A percentile compares a stretch with the other conserved stretches of the same genome.
Evolutionary conservation across 176 grass and related monocot species (phyloP).

Genomic region (Phoenix dactylifera): DNA sequence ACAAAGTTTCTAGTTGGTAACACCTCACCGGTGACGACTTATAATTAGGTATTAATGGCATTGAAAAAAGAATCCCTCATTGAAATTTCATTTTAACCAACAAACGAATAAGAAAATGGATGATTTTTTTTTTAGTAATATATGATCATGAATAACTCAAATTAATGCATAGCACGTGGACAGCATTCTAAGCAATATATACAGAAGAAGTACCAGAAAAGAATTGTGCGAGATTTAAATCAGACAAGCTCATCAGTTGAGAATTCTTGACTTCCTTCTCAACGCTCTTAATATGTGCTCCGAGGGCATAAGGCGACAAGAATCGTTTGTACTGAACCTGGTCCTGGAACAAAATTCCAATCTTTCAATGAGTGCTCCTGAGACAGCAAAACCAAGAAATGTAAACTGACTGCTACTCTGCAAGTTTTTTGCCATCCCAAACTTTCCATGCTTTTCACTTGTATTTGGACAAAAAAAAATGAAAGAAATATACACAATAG

Average conservation of each 20-base stretch:
- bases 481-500: not conserved
- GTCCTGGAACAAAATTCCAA: not conserved
- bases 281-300: not conserved
- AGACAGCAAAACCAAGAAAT: not conserved
- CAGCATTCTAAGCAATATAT: too few species aligned
- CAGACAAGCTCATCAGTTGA: not conserved
- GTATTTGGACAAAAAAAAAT: too few species aligned
- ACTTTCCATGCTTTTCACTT: not conserved
- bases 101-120: too few species aligned
- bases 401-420: not conserved
- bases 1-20: too few species aligned
- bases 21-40: too few species aligned
- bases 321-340: not conserved
- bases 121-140: too few species aligned
- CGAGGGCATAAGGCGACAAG: not conserved
- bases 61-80: too few species aligned
- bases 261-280: not conserved
- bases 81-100: too few species aligned
- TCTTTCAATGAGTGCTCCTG: not conserved
- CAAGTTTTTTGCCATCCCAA: not conserved
- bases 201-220: conserved; percentile 2
- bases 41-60: too few species aligned
- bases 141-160: too few species aligned
- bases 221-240: not conserved
- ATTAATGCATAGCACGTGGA: too few species aligned